Base-by-base conservation (phyloP, 2,329 filamentous ascomycete genomes). In the Diaporthe humulicola region DNA sequence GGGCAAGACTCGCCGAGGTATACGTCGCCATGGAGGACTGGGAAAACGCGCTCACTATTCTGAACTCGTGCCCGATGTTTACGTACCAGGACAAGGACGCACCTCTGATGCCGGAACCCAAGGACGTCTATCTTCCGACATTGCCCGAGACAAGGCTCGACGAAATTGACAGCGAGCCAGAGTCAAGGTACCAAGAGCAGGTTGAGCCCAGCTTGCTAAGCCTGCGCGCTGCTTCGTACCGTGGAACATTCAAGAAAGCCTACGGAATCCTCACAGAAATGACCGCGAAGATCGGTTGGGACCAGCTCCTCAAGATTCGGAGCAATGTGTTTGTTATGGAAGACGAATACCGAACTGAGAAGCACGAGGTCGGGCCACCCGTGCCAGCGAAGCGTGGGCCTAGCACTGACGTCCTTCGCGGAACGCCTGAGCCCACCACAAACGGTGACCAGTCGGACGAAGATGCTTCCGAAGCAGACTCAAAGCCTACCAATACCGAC, bases 271-370 rank as follows among this genome's bases (percentile, higher is more conserved):
- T 99, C 76, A 98, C 97, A 0, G 96, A 98, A 82, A 96, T 99
- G 87, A 98, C 96, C 0, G 93, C 95, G 76, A 96, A 97, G 84
- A 98, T 99, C 79, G 97, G 97, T 52, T 99, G 97, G 97, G 97
- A 99, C 80, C 95, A 98, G 81, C 88, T 99, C 30, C 87, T 99
- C 70, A 97, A 95, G 84, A 98, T 97, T 80, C 91, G 97, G 78
- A 98, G 96, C 86, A 96, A 96, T 77, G 97, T 99, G 1, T 99
- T 99, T 79, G 97, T 99, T 66, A 99, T 99, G 97, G 97, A 99
- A 83, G 97, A 99, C 81, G 97, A 99, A 83, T 99, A 99, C 82
- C 92, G 97, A 66, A 94, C 93, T 73, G 97, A 98, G 85, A 95
- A 94, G 84, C 92, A 94, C 73, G 91, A 93, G 76, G 84, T 87